These are phyloP conservation scores for Panaeolus papilionaceus DNA, from an alignment of 768 basidiomycete genomes.

Conservation along the genomic window DNA sequence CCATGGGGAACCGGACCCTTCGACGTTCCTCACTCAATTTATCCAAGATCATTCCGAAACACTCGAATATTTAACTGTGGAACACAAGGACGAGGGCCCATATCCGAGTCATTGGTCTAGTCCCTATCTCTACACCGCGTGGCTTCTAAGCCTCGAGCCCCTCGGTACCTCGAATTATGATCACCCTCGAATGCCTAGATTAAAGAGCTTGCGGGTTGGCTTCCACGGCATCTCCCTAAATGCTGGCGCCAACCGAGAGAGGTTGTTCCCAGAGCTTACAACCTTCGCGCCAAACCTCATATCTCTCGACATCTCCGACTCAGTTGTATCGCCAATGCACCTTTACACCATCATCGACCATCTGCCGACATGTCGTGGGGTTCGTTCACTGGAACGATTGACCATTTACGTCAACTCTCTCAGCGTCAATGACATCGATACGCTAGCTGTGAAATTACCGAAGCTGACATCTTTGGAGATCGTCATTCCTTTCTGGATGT, in stretches of 20 bases:
- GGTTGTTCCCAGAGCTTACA: neutral
- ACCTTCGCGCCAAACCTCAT: neutral
- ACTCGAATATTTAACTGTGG: neutral
- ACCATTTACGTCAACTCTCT: neutral
- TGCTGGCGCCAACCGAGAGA: neutral
- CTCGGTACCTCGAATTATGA: neutral
- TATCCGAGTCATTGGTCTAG: neutral
- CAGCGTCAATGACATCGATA: neutral
- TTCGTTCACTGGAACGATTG: neutral
- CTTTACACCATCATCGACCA: slow-evolving; percentile 7
- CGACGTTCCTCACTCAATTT: neutral
- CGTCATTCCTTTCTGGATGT: slow-evolving; percentile 4
- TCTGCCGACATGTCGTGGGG: neutral
- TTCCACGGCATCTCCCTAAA: slow-evolving; percentile 5
- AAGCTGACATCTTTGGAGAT: neutral
- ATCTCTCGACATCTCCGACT: neutral
- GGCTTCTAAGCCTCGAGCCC: slow-evolving; percentile 3
- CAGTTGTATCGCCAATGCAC: neutral
- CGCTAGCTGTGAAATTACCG: neutral
- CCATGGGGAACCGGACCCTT: neutral
- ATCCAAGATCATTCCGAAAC: slow-evolving; percentile 5
- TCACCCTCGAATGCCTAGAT: neutral
- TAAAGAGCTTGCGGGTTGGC: neutral
- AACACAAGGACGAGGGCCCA: neutral
- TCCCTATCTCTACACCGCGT: slow-evolving; percentile 4